These are phyloP conservation scores for Xylariaceae sp. DNA, from an alignment of 2,329 filamentous ascomycete genomes.

Conservation along the genomic window DNA sequence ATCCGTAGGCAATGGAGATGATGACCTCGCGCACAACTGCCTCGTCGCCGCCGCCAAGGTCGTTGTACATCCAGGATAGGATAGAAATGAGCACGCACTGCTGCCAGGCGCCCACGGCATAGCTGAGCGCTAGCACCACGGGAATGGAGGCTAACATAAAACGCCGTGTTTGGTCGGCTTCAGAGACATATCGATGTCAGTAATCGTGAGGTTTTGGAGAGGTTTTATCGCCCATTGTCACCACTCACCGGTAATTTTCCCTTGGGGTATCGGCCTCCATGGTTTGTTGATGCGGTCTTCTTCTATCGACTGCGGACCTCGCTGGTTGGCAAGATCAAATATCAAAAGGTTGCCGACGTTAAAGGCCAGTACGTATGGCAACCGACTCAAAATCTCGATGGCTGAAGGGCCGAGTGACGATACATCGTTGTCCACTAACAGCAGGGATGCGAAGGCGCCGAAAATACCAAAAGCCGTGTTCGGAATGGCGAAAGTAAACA, in stretches of 20 bases:
- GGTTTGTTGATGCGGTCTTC: conserved; percentile 32
- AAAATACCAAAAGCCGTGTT: conserved; percentile 6
- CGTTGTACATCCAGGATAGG: conserved; percentile 22
- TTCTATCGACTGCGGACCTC: conserved; percentile 19
- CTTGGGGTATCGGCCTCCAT: conserved; percentile 23
- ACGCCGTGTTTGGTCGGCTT: conserved; percentile 18
- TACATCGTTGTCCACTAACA: neutral
- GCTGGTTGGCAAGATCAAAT: conserved; percentile 29
- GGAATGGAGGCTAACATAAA: conserved; percentile 22
- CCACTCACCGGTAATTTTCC: neutral
- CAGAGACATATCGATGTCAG: neutral
- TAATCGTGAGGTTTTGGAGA: neutral
- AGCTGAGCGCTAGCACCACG: conserved; percentile 12
- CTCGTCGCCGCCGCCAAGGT: conserved; percentile 20
- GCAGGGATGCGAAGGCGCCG: neutral
- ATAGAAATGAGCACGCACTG: conserved; percentile 14
- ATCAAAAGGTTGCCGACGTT: conserved; percentile 24
- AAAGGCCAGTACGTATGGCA: conserved; percentile 5
- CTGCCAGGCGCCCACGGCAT: conserved; percentile 9
- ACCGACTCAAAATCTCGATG: neutral
- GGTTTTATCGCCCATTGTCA: neutral
- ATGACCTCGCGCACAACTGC: conserved; percentile 12
- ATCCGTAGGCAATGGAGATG: conserved; percentile 17
- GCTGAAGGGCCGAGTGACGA: neutral
- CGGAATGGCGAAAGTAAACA: conserved; percentile 5